Evolutionary conservation across 1,284 basidiomycete genomes (phyloP), one percentile per base, ranked within the genome.

Genomic region (Neonothopanus nambi): DNA sequence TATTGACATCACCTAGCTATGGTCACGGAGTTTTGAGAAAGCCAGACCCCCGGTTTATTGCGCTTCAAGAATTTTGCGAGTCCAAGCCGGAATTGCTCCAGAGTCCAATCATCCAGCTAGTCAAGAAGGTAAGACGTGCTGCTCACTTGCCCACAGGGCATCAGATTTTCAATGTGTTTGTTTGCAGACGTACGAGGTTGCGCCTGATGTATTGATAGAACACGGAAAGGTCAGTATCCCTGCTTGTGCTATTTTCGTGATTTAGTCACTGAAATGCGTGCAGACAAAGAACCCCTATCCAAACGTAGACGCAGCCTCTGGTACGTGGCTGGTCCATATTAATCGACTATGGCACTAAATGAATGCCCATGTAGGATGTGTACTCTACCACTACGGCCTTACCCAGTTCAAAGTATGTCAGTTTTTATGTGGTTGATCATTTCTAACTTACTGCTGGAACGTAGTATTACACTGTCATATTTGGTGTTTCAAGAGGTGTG

Each of bases 11-110:
- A 51, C 30, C 21, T 55, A 91, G 88, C 44, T 92, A 93, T 61
- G 93, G 93, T 23, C 94, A 96, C 64, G 93, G 94, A 63, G 94
- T 96, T 28, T 80, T 96, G 51, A 81, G 93, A 38, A 87, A 84
- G 65, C 85, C 92, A 13, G 94, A 97, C 69, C 94, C 94, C 52
- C 89, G 94, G 23, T 97, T 96, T 77, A 83, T 85, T 55, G 90
- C 91, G 6, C 79, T 93, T 26, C 88, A 89, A 71, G 80, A 86
- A 70, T 96, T 87, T 77, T 93, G 84, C 68, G 82, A 86, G 59
- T 76, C 77, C 40, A 81, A 81, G 48, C 87, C 87, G 3, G 87
- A 89, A 51, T 72, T 94, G 53, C 78, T 83, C 61, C 72, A 78
- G 43, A 92, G 90, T 68, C 77, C 88, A 5, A 87, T 89, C 58